Evolutionary conservation across 768 basidiomycete species (phyloP).

Genomic region (Lactarius hengduanensis): DNA sequence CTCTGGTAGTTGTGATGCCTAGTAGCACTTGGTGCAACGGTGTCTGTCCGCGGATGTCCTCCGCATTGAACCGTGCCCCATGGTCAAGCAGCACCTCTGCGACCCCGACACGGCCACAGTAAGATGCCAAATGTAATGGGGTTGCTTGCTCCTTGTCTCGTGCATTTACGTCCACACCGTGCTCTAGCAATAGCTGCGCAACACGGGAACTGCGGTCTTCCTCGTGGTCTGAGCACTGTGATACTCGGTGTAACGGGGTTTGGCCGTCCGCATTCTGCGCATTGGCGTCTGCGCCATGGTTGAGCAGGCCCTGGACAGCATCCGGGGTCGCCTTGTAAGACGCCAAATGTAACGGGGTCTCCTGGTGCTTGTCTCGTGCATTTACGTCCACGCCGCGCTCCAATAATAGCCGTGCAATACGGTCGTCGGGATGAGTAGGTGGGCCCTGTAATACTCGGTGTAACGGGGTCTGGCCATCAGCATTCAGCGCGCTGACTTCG

Average conservation of each 20-base stretch:
- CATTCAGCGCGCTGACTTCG: not conserved
- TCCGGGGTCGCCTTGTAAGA: fast-evolving
- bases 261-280: too few relatives aligned
- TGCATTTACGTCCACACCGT: too few relatives aligned
- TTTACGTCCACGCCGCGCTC: not conserved
- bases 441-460: not conserved
- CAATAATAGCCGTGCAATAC: not conserved
- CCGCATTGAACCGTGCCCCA: not conserved
- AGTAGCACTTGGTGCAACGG: not conserved
- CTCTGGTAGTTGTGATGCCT: not conserved
- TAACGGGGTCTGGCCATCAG: not conserved
- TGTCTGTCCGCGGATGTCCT: not conserved
- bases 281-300: not conserved
- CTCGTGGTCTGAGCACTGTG: too few relatives aligned
- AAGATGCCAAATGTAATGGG: too few relatives aligned
- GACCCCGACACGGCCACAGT: too few relatives aligned
- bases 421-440: too few relatives aligned
- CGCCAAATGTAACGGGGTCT: not conserved
- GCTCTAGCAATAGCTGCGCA: too few relatives aligned
- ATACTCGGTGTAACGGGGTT: too few relatives aligned
- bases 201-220: too few relatives aligned
- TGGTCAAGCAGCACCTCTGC: too few relatives aligned
- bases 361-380: not conserved
- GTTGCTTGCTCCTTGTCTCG: not conserved
- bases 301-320: fast-evolving